A percentile compares a stretch with the other conserved stretches of the same genome.
Conservation (phyloP, 2,329 filamentous ascomycete genomes). For the Seiridium cupressi region DNA sequence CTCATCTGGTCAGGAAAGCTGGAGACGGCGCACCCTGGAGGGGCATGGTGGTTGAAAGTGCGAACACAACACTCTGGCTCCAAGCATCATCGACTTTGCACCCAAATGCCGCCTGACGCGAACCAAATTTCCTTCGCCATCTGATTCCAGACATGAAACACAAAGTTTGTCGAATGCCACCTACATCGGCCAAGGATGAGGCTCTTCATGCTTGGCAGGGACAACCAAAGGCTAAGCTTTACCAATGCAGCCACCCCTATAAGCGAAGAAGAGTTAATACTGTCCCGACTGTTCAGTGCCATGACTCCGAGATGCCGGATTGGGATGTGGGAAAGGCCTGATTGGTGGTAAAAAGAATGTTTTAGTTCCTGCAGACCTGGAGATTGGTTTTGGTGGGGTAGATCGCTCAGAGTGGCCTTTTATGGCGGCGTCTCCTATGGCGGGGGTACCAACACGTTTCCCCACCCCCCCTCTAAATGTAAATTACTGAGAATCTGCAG, state of each 20-base stretch:
- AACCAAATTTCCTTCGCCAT: too few relatives aligned
- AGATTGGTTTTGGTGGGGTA: not conserved
- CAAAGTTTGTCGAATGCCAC: too few relatives aligned
- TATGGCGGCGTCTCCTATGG: not conserved
- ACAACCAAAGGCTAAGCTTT: not conserved
- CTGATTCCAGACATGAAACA: too few relatives aligned
- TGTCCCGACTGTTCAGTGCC: not conserved
- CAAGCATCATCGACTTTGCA: too few relatives aligned
- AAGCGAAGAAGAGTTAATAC: not conserved
- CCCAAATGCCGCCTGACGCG: too few relatives aligned
- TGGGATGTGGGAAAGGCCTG: not conserved
- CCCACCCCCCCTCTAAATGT: too few relatives aligned
- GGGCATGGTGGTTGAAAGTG: not conserved
- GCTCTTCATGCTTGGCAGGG: constrained; percentile 2
- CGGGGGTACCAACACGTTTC: too few relatives aligned
- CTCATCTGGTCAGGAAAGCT: not conserved
- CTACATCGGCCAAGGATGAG: not conserved
- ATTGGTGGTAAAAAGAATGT: not conserved
- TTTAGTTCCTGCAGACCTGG: not conserved
- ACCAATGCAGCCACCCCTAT: not conserved
- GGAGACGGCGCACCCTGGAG: not conserved
- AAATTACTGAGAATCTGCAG: too few relatives aligned
- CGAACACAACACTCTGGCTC: not conserved
- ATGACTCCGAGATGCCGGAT: not conserved
- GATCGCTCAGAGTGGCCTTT: not conserved